Conservation (phyloP, 2,329 filamentous ascomycete genomes). For the Aspergillus amoenus region DNA sequence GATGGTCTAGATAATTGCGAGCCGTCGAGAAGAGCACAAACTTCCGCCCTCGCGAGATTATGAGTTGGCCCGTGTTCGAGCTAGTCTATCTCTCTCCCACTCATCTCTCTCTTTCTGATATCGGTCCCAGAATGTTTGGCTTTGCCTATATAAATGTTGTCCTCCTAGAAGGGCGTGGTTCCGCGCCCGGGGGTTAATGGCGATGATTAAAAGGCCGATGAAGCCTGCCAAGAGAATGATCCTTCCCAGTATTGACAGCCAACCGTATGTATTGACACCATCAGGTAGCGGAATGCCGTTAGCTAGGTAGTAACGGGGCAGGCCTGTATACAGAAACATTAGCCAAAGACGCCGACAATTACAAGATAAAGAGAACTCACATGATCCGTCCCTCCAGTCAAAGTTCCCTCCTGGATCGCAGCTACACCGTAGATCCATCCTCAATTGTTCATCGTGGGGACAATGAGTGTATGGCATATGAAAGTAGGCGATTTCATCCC, state of each 20-base stretch:
- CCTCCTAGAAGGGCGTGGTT: slow-evolving; percentile 5
- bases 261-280: slow-evolving; percentile 74
- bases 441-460: slow-evolving; percentile 81
- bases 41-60: not conserved
- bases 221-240: slow-evolving; percentile 15
- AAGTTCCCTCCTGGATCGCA: slow-evolving; percentile 98
- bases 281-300: slow-evolving; percentile 79
- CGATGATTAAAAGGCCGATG: slow-evolving; percentile 11
- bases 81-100: slow-evolving; percentile 6
- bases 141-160: slow-evolving; percentile 8
- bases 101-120: slow-evolving; percentile 7
- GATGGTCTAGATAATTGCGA: not conserved
- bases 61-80: not conserved
- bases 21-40: not conserved
- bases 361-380: slow-evolving; percentile 55
- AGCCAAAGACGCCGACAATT: not conserved
- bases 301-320: slow-evolving; percentile 79
- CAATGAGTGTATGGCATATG: slow-evolving; percentile 98
- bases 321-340: slow-evolving; percentile 56
- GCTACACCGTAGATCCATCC: slow-evolving; percentile 83
- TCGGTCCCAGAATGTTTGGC: slow-evolving; percentile 5
- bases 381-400: slow-evolving; percentile 98
- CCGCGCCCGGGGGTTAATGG: slow-evolving; percentile 11
- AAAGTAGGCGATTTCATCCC: slow-evolving; percentile 98
- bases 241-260: slow-evolving; percentile 30